Percentiles rank a stretch among this genome's conserved stretches.
phyloP scores from a whole-genome alignment of 1,284 basidiomycete species.

The Albatrellus sp. region DNA sequence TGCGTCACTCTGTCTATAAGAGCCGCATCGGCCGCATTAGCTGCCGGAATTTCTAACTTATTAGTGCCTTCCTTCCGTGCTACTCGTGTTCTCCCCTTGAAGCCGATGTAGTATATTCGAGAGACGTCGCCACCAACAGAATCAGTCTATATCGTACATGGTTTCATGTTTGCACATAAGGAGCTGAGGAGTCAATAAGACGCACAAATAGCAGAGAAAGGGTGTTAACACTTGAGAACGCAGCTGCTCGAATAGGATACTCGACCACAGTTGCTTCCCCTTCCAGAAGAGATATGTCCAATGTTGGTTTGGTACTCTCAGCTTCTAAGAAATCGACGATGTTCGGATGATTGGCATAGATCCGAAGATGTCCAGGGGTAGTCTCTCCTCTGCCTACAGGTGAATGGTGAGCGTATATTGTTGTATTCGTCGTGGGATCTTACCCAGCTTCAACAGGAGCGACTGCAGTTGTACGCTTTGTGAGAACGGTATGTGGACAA shows the following conservation, averaged over 20 bases:
- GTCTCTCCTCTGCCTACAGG: constrained; percentile 53
- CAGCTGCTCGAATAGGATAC: constrained; percentile 64
- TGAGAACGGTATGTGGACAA: constrained; percentile 70
- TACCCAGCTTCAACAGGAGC: constrained; percentile 63
- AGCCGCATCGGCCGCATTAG: constrained; percentile 54
- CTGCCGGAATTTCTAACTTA: constrained; percentile 58
- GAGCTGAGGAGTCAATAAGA: constrained; percentile 9
- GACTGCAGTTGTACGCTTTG: constrained; percentile 67
- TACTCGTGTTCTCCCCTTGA: constrained; percentile 60
- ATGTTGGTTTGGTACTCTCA: constrained; percentile 51
- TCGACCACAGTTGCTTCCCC: constrained; percentile 56
- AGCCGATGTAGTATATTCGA: constrained; percentile 67
- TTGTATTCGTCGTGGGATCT: constrained; percentile 9
- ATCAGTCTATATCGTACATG: constrained; percentile 36
- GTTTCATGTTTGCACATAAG: constrained; percentile 1
- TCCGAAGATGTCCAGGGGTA: constrained; percentile 51
- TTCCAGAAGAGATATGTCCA: constrained; percentile 59
- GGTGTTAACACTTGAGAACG: constrained; percentile 62
- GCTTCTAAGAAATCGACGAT: constrained; percentile 69
- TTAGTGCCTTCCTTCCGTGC: constrained; percentile 44
- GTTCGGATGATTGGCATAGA: constrained; percentile 58
- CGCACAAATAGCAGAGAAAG: constrained; percentile 71
- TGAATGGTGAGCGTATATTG: background rate
- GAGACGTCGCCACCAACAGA: constrained; percentile 50
- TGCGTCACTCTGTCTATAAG: constrained; percentile 49